A percentile compares a stretch with the other conserved stretches of the same genome.
These are phyloP conservation scores for Pelagophyceae sp. DNA, from an alignment of 352 stramenopile species.

Conservation along the genomic window DNA sequence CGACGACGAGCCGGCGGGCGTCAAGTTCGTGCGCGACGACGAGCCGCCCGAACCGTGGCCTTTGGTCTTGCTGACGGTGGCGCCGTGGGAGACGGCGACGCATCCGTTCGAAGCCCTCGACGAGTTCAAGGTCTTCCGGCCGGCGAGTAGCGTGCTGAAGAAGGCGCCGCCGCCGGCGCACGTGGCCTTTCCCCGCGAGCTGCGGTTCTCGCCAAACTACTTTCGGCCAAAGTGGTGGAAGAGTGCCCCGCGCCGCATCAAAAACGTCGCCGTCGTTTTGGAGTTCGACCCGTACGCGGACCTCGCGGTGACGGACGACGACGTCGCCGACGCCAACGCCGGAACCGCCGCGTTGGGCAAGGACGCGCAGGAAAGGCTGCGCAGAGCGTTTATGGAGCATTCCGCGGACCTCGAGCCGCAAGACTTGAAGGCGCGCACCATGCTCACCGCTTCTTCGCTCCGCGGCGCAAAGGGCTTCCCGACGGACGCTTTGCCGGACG, in stretches of 20 bases:
- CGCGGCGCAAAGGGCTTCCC: too few species aligned
- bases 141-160: constrained; percentile 34
- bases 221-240: constrained; percentile 68
- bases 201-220: constrained; percentile 52
- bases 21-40: constrained; percentile 71
- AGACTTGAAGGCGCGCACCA: not conserved
- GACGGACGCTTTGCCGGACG: not conserved
- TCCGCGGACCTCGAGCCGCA: constrained; percentile 7
- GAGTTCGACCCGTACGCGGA: constrained; percentile 61
- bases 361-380: not conserved
- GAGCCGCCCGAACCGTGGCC: constrained; percentile 70
- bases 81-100: constrained; percentile 18
- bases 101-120: constrained; percentile 31
- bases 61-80: constrained; percentile 49
- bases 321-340: constrained; percentile 60
- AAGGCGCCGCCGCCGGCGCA: constrained; percentile 38
- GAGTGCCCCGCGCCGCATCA: constrained; percentile 72
- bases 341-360: constrained; percentile 3
- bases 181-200: constrained; percentile 41
- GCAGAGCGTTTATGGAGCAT: not conserved
- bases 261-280: constrained; percentile 82
- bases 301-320: constrained; percentile 65
- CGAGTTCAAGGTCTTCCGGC: constrained; percentile 35
- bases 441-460: not conserved
- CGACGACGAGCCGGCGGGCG: constrained; percentile 70